Evolutionary conservation across 768 basidiomycete genomes (phyloP).

Genomic region (Tricholoma bakamatsutake): DNA sequence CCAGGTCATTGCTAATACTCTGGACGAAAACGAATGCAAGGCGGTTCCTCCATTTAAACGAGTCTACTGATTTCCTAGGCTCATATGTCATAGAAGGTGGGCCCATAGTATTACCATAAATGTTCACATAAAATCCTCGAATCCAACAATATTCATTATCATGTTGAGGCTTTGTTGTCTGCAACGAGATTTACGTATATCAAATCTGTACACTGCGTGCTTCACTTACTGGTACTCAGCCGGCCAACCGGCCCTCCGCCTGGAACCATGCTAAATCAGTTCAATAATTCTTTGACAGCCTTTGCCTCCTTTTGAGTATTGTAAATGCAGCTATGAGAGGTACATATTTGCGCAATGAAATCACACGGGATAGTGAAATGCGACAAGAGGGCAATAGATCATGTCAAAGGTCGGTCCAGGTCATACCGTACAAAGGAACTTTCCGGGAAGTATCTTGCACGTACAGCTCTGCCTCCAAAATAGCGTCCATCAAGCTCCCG

Average conservation of each 20-base stretch:
- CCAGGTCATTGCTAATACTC: conserved; percentile 73
- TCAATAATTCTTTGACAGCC: too few relatives aligned
- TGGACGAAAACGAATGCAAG: conserved; percentile 97
- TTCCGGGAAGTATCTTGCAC: conserved; percentile 80
- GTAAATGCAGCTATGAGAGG: neutral
- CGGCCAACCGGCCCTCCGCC: too few relatives aligned
- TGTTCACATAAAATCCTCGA: too few relatives aligned
- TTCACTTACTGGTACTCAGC: too few relatives aligned
- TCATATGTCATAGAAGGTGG: neutral
- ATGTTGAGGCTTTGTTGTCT: neutral
- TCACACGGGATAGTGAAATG: neutral
- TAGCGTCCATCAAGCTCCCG: conserved; percentile 89
- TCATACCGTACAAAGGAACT: conserved; percentile 40
- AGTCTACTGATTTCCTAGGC: conserved; percentile 57
- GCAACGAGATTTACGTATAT: too few relatives aligned
- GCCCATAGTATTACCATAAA: neutral
- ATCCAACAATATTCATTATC: conserved; percentile 7
- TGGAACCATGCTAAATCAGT: too few relatives aligned
- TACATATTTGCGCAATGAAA: neutral
- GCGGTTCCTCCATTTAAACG: conserved; percentile 96
- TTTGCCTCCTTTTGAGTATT: too few relatives aligned
- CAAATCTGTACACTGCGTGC: too few relatives aligned
- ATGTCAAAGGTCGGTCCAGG: conserved; percentile 41
- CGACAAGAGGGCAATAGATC: neutral
- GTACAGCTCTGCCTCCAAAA: conserved; percentile 82